Percentiles rank a stretch among this genome's conserved stretches.
phyloP scores from a whole-genome alignment of 495 filamentous ascomycete genomes.

The Neurospora sp. region DNA sequence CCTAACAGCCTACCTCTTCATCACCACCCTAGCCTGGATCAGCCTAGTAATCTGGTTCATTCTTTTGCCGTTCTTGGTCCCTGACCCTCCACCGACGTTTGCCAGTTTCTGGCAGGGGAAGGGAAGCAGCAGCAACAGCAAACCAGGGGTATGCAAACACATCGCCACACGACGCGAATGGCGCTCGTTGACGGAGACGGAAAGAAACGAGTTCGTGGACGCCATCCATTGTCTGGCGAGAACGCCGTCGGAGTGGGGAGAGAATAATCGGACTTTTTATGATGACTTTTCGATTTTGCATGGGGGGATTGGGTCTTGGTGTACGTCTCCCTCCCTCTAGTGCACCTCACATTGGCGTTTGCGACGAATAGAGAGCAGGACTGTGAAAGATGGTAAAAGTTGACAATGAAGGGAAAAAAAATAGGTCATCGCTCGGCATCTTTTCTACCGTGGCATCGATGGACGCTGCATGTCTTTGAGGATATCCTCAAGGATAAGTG shows the following conservation, averaged over 20 bases:
- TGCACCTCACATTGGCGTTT: too few relatives aligned
- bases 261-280: not conserved
- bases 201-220: not conserved
- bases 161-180: not conserved
- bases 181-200: not conserved
- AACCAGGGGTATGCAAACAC: not conserved
- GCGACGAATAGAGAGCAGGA: too few relatives aligned
- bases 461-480: not conserved
- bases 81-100: not conserved
- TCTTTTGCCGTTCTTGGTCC: not conserved
- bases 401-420: too few relatives aligned
- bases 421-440: not conserved
- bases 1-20: not conserved
- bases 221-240: not conserved
- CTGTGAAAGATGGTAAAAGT: too few relatives aligned
- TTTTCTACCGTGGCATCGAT: not conserved
- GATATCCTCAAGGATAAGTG: not conserved
- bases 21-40: not conserved
- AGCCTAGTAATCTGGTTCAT: not conserved
- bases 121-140: not conserved
- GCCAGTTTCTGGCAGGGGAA: not conserved
- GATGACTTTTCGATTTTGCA: conserved; percentile 1
- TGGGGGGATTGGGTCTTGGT: not conserved
- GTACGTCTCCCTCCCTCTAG: too few relatives aligned
- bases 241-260: not conserved